A percentile compares a stretch with the other conserved stretches of the same genome.
These are phyloP conservation scores for Euphrasia confusa DNA, from an alignment of 257 asterid species.

Conservation along the genomic window DNA sequence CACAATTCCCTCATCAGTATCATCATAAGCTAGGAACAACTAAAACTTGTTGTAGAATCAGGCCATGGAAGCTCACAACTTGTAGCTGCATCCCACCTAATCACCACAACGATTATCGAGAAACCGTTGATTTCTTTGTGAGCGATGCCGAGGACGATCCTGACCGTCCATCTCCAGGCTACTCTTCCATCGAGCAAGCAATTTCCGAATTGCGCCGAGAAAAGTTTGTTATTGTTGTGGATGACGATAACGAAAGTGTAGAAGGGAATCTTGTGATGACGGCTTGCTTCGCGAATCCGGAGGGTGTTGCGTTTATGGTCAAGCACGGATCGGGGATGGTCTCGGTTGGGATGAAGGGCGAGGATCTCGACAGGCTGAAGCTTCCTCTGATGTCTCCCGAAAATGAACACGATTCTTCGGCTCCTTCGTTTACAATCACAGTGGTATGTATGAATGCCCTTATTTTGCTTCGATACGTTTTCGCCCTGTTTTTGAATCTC, in stretches of 20 bases:
- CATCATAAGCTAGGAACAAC: too few species aligned
- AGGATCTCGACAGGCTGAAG: constrained; percentile 62
- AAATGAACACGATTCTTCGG: constrained; percentile 60
- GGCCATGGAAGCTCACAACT: constrained; percentile 25
- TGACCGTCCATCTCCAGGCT: constrained; percentile 72
- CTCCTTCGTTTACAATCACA: constrained; percentile 83
- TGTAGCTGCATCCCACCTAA: background rate
- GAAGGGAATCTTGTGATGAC: constrained; percentile 90
- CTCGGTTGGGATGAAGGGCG: constrained; percentile 79
- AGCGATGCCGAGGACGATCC: constrained; percentile 95
- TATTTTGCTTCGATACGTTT: background rate
- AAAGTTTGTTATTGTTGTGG: constrained; percentile 83
- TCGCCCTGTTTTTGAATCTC: background rate
- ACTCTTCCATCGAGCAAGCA: constrained; percentile 65
- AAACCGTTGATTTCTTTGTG: constrained; percentile 68
- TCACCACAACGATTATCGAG: constrained; percentile 28
- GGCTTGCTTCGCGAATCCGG: constrained; percentile 42
- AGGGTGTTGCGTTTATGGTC: constrained; percentile 64
- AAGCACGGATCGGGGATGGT: constrained; percentile 77
- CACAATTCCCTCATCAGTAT: background rate
- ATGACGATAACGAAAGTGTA: constrained; percentile 46
- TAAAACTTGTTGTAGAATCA: constrained; percentile 5
- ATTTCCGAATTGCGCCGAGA: constrained; percentile 48
- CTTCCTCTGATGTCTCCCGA: constrained; percentile 82
- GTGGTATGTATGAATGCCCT: constrained; percentile 36